phyloP scores from a whole-genome alignment of 2,329 filamentous ascomycete genomes.

The Ascomycota sp. region DNA sequence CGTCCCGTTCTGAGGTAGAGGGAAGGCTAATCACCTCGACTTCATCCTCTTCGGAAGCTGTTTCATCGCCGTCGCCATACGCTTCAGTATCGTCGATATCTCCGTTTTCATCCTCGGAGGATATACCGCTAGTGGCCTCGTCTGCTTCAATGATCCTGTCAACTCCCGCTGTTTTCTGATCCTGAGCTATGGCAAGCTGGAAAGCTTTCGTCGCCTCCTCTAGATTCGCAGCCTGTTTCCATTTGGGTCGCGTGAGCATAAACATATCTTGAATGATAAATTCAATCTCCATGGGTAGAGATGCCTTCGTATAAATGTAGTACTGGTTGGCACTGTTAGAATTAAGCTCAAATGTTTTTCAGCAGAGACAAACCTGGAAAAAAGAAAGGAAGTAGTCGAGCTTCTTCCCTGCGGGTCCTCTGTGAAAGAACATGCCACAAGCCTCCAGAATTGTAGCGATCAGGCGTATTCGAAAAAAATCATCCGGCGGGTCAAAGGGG shows the following conservation, averaged over 20 bases:
- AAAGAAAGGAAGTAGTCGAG: slow-evolving; percentile 93
- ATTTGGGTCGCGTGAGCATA: slow-evolving; percentile 65
- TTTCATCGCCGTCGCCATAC: slow-evolving; percentile 36
- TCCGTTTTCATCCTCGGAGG: slow-evolving; percentile 54
- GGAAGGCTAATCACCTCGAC: slow-evolving; percentile 20
- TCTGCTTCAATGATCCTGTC: slow-evolving; percentile 51
- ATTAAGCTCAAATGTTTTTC: neutral
- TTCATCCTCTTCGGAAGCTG: slow-evolving; percentile 36
- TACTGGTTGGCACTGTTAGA: slow-evolving; percentile 29
- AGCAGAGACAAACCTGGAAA: slow-evolving; percentile 39
- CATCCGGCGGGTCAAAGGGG: slow-evolving; percentile 66
- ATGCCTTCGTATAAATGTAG: slow-evolving; percentile 77
- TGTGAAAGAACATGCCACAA: slow-evolving; percentile 87
- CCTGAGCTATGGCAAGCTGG: slow-evolving; percentile 67
- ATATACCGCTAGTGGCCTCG: slow-evolving; percentile 44
- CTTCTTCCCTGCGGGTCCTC: slow-evolving; percentile 85
- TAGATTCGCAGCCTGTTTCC: slow-evolving; percentile 62
- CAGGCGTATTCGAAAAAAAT: slow-evolving; percentile 86
- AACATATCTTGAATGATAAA: slow-evolving; percentile 90
- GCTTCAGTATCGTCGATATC: slow-evolving; percentile 42
- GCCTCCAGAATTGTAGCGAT: slow-evolving; percentile 80
- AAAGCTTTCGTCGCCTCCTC: slow-evolving; percentile 71
- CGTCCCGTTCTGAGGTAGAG: too few relatives aligned
- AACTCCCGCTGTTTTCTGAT: slow-evolving; percentile 57
- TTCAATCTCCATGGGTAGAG: slow-evolving; percentile 87